Conservation (phyloP, 176 grass and related monocot genomes). For the Hordeum marinum region DNA sequence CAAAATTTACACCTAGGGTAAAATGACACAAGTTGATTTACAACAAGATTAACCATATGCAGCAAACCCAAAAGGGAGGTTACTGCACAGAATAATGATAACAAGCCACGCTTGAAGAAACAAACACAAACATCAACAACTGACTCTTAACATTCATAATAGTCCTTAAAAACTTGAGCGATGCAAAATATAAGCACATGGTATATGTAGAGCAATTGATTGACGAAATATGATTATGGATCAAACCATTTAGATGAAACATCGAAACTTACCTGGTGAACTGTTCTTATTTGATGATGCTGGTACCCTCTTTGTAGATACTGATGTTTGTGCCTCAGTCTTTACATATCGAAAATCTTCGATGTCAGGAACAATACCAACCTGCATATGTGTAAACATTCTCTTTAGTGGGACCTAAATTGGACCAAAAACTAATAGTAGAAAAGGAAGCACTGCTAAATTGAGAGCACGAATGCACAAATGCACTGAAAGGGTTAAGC, state of each 20-base stretch:
- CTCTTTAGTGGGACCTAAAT: not conserved
- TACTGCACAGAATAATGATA: not conserved
- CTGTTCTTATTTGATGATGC: constrained; percentile 19
- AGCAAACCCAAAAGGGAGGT: not conserved
- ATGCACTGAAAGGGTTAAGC: not conserved
- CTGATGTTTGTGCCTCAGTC: not conserved
- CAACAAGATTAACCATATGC: constrained; percentile 2
- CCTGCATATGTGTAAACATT: constrained; percentile 31
- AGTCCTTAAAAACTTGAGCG: not conserved
- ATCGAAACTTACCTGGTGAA: constrained; percentile 10
- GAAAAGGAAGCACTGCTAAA: not conserved
- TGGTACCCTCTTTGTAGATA: constrained; percentile 30
- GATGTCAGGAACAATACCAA: constrained; percentile 59
- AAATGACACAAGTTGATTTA: not conserved
- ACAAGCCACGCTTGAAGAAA: not conserved
- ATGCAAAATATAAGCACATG: not conserved
- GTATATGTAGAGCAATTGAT: not conserved
- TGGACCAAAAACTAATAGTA: not conserved
- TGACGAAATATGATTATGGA: not conserved
- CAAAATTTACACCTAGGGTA: not conserved
- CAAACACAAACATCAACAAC: constrained; percentile 8
- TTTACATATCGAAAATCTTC: constrained; percentile 83
- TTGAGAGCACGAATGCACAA: not conserved
- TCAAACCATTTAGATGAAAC: not conserved
- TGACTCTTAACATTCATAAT: not conserved